These are phyloP conservation scores for Erysiphe neolycopersici DNA, from an alignment of 2,329 filamentous ascomycete species.

Conservation along the genomic window DNA sequence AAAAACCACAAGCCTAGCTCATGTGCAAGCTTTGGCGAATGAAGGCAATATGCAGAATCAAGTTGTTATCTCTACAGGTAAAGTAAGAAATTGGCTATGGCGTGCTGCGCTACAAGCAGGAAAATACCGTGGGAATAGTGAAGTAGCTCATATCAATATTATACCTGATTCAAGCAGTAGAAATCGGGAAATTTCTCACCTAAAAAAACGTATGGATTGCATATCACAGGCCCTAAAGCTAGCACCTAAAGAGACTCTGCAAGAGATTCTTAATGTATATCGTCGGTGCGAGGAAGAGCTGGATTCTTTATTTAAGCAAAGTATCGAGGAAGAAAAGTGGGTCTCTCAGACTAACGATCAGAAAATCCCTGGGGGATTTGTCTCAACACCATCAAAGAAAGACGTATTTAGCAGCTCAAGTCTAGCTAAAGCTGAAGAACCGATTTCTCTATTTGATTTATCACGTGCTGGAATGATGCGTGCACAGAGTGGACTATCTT, in stretches of 20 bases:
- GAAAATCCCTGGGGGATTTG: slow-evolving; percentile 29
- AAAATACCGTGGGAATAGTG: slow-evolving; percentile 33
- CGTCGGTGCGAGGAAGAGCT: slow-evolving; percentile 56
- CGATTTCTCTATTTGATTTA: slow-evolving; percentile 38
- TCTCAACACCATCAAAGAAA: slow-evolving; percentile 13
- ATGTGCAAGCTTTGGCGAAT: slow-evolving; percentile 2
- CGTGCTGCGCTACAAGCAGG: slow-evolving; percentile 54
- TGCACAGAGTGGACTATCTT: slow-evolving; percentile 30
- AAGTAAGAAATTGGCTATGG: slow-evolving; percentile 45
- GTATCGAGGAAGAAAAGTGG: slow-evolving; percentile 39
- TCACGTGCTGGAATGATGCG: slow-evolving; percentile 31
- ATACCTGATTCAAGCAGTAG: slow-evolving; percentile 17
- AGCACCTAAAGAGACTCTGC: slow-evolving; percentile 40
- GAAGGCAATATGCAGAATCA: not conserved
- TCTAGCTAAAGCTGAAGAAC: slow-evolving; percentile 26
- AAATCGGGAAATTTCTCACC: slow-evolving; percentile 36
- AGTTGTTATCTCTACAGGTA: slow-evolving; percentile 5
- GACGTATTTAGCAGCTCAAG: slow-evolving; percentile 9
- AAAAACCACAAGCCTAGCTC: slow-evolving; percentile 12
- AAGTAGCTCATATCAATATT: slow-evolving; percentile 29
- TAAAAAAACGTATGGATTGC: slow-evolving; percentile 62
- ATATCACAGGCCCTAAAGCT: slow-evolving; percentile 49
- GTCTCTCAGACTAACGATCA: slow-evolving; percentile 33
- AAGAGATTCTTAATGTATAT: slow-evolving; percentile 51
- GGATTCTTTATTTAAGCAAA: slow-evolving; percentile 31